phyloP scores from a whole-genome alignment of 148 eudicot genomes.

The Chenopodium album region DNA sequence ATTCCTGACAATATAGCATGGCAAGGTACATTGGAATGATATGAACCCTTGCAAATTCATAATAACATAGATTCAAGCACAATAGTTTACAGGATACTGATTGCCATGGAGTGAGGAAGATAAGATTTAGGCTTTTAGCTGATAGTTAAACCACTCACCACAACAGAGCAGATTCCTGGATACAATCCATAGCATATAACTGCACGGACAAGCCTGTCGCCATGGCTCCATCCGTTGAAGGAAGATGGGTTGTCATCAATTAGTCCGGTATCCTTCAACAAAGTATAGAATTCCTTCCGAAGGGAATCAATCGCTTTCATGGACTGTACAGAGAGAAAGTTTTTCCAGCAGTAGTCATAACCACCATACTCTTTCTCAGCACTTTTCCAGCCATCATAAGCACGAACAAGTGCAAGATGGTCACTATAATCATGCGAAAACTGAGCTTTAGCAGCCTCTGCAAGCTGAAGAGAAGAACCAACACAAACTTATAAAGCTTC shows the following conservation, averaged over 20 bases:
- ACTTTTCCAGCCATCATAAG: constrained; percentile 88
- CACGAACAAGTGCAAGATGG: constrained; percentile 93
- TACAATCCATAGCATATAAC: constrained; percentile 93
- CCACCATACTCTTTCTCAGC: constrained; percentile 76
- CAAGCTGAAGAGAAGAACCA: constrained; percentile 55
- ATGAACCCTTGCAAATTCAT: not conserved
- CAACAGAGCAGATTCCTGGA: constrained; percentile 91
- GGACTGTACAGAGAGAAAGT: constrained; percentile 81
- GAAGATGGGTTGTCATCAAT: constrained; percentile 58
- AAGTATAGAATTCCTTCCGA: constrained; percentile 68
- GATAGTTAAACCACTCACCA: constrained; percentile 57
- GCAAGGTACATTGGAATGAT: not conserved
- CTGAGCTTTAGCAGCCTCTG: constrained; percentile 94
- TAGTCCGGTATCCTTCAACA: constrained; percentile 76
- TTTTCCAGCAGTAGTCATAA: constrained; percentile 95
- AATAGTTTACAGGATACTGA: not conserved
- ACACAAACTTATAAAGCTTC: not conserved
- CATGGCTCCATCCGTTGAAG: constrained; percentile 60
- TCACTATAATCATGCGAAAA: constrained; percentile 80
- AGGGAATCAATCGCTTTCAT: constrained; percentile 98
- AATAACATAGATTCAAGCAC: not conserved
- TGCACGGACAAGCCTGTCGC: constrained; percentile 73
- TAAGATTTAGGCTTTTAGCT: not conserved
- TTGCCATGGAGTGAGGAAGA: not conserved
- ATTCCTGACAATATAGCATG: not conserved